Base-by-base conservation (phyloP, 495 filamentous ascomycete genomes). In the Cenococcum geophilum region DNA sequence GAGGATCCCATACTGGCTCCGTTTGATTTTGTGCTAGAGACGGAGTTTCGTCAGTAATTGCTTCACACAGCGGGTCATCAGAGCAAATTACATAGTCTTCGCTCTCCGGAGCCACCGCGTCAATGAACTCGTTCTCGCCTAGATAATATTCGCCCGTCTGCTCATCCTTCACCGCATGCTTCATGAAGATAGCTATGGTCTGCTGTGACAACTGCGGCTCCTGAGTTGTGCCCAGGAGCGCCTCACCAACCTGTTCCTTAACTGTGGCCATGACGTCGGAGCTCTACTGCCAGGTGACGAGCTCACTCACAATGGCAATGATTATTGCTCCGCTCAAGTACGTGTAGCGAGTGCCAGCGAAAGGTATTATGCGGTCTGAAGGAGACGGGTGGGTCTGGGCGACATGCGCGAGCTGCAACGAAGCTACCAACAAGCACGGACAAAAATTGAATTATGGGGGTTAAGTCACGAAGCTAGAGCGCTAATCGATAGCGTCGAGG, bases 1-100 rank as follows among this genome's bases (percentile, higher is more conserved):
- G 10, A 98, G 86, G 68, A 98, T 89, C 9, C 83, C 85, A 74
- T 96, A 98, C 72, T 97, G 92, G 68, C 91, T 86, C 60, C 93
- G 86, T 74, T 89, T 87, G 77, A 97, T 97, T 75, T 98, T 98
- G 78, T 97, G 92, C 91, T 97, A 43, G 57, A 61, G 47, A 56
- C 22, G 43, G 49, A 21, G 55, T 43, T 22, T 27, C 42, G 21
- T 55, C 40, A 58, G 61, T 53, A 25, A 53, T 53, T 21, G 48
- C 14, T 36, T 54, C 16, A 56, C 43, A 12, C 50, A 45, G 43
- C 35, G 32, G 42, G 25, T 48, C 66, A 67, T 67, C 64, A 21
- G 18, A 21, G 23, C 61, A 45, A 58, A 89, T 80, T 73, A 97
- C 91, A 76, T 93, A 97, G 79, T 97, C 89, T 71, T 96, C 91